Base-by-base conservation (phyloP, 2,329 filamentous ascomycete genomes). In the Colletotrichum kahawae region DNA sequence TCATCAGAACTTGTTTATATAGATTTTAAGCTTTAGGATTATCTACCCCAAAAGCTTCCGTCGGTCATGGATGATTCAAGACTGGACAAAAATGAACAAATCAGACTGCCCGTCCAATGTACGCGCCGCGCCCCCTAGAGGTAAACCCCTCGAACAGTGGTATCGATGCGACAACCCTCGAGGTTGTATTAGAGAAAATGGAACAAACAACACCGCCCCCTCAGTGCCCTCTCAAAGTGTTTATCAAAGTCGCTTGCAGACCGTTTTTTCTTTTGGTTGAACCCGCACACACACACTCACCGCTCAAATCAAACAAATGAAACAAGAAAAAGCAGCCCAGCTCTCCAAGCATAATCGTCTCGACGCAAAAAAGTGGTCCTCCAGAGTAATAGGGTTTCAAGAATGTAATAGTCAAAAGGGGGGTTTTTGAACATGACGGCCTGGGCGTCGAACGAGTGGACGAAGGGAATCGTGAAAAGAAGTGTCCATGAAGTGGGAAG, bases 1-100 rank as follows among this genome's bases (percentile, higher is more conserved):
- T 56, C 34, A 18, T 36, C 57, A 43, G 16, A 38, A 21, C 21
- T 29, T 34, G 21, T 56, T 38, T 24, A 13, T 56, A 21, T 70
- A 70, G 24, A 24, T 21, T 72, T 71, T 68, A 75, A 57, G 69
- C 70, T 75, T 75, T 75, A 68, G 59, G 29, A 75, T 75, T 73
- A 75, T 62, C 63, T 48, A 36, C 29, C 48, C 64, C 34, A 63
- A 71, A 66, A 38, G 36, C 68, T 71, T 34, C 54, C 62, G 10
- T 57, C 21, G n/a, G 18, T 34, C 67, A 69, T 38, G 27, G 21
- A 29, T 51, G 27, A 31, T 51, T 18, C 43, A 33, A 36, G 34
- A 29, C 57, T n/a, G 12, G 43, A 36, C 7, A 29, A 14, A 54
- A 54, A 14, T n/a, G 29, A 34, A 51, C 34, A 66, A 27, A 43